phyloP scores from a whole-genome alignment of 2,329 filamentous ascomycete genomes.

The Passalora sequoiae region DNA sequence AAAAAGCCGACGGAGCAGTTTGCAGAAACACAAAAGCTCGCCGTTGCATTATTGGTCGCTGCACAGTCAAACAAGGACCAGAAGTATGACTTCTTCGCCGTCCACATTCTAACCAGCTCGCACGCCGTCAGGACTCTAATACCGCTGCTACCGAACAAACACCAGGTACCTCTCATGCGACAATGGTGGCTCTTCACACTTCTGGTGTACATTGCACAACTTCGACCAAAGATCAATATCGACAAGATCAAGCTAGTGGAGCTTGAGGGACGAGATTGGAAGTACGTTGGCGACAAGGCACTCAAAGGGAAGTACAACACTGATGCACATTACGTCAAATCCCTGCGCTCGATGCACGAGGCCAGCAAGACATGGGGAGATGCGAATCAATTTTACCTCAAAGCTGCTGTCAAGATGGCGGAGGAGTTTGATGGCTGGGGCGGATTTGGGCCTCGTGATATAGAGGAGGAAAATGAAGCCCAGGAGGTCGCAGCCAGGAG shows the following conservation, averaged over 20 bases:
- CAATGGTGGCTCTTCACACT: slow-evolving; percentile 88
- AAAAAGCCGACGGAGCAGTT: slow-evolving; percentile 69
- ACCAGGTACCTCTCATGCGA: slow-evolving; percentile 67
- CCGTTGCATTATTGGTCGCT: slow-evolving; percentile 57
- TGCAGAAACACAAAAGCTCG: slow-evolving; percentile 58
- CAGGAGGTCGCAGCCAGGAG: slow-evolving; percentile 5
- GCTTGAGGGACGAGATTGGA: slow-evolving; percentile 65
- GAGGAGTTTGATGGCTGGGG: slow-evolving; percentile 69
- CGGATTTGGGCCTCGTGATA: slow-evolving; percentile 37
- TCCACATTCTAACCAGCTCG: slow-evolving; percentile 76
- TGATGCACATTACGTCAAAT: slow-evolving; percentile 83
- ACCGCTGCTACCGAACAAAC: slow-evolving; percentile 66
- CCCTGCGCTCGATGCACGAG: slow-evolving; percentile 68
- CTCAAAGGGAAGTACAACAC: slow-evolving; percentile 61
- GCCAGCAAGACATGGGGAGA: slow-evolving; percentile 71
- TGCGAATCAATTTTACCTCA: slow-evolving; percentile 59
- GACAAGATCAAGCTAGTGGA: slow-evolving; percentile 58
- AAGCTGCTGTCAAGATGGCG: slow-evolving; percentile 65
- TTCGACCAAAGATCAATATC: slow-evolving; percentile 67
- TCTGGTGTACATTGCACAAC: slow-evolving; percentile 68
- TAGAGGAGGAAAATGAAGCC: slow-evolving; percentile 16
- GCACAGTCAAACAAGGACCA: slow-evolving; percentile 44
- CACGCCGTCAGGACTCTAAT: slow-evolving; percentile 85
- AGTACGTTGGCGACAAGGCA: slow-evolving; percentile 66
- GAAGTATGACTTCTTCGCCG: slow-evolving; percentile 75